These are phyloP conservation scores for Penicillium soppii DNA, from an alignment of 495 filamentous ascomycete genomes.

Conservation along the genomic window DNA sequence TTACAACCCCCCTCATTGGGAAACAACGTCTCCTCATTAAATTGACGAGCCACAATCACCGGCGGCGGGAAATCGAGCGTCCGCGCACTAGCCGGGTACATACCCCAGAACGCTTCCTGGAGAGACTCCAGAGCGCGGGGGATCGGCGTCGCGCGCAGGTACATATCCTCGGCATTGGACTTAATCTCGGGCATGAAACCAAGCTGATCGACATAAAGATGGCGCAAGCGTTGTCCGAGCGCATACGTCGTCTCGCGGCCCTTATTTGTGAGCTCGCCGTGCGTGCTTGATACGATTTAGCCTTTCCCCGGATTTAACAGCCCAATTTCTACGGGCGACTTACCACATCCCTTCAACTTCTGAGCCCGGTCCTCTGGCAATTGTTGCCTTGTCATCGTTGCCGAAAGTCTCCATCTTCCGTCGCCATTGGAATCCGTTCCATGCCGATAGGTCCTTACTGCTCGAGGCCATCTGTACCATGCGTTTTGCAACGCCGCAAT, in stretches of 20 bases:
- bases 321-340: slow-evolving; percentile 16
- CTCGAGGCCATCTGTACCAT: slow-evolving; percentile 70
- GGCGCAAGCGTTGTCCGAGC: slow-evolving; percentile 73
- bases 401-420: slow-evolving; percentile 81
- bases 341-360: slow-evolving; percentile 76
- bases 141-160: slow-evolving; percentile 82
- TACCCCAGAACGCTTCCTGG: slow-evolving; percentile 83
- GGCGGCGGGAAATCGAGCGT: slow-evolving; percentile 64
- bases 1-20: slow-evolving; percentile 87
- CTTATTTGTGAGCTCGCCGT: slow-evolving; percentile 84
- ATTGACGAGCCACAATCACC: slow-evolving; percentile 70
- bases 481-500: slow-evolving; percentile 74
- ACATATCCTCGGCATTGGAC: slow-evolving; percentile 66
- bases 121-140: slow-evolving; percentile 83
- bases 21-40: slow-evolving; percentile 84
- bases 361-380: slow-evolving; percentile 63
- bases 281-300: slow-evolving; percentile 48
- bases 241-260: slow-evolving; percentile 82
- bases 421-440: slow-evolving; percentile 72
- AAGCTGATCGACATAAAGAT: slow-evolving; percentile 86
- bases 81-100: slow-evolving; percentile 77
- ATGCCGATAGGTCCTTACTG: slow-evolving; percentile 54
- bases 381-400: slow-evolving; percentile 62
- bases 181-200: slow-evolving; percentile 75
- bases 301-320: background rate